Base-by-base conservation (phyloP, 768 basidiomycete species). In the Sarcomyxa edulis region DNA sequence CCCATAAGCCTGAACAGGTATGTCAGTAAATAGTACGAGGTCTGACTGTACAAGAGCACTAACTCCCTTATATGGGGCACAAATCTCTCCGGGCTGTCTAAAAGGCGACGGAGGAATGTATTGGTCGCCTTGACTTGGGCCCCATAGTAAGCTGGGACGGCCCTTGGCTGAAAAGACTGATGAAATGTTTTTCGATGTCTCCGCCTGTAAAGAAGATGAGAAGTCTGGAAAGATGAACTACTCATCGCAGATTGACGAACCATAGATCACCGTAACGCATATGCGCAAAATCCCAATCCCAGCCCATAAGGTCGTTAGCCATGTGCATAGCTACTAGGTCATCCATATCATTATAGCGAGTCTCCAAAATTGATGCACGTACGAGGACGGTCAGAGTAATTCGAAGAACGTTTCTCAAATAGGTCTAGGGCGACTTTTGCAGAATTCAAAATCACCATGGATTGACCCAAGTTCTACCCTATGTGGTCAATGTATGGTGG, bases 331-430 rank as follows among this genome's bases (percentile, higher is more conserved):
- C n/a, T n/a, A n/a, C n/a, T n/a, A n/a, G n/a, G n/a, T n/a, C n/a
- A n/a, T n/a, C n/a, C n/a, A n/a, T n/a, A n/a, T n/a, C n/a, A n/a
- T n/a, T n/a, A n/a, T n/a, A n/a, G n/a, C n/a, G n/a, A n/a, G n/a
- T n/a, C n/a, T n/a, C n/a, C n/a, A n/a, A n/a, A n/a, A n/a, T n/a
- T n/a, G n/a, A n/a, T n/a, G n/a, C n/a, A n/a, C n/a, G n/a, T n/a
- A n/a, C n/a, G n/a, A n/a, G 67, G 67, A 3, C 72, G 54, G 42
- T 70, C 71, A 3, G 72, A 68, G 45, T 71, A 72, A 22, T 62
- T 65, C 36, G 58, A 50, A 5, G 71, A 70, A 5, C 68, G 61
- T 23, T 61, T 63, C 21, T 73, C 68, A 12, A 74, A 56, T 14
- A 74, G 53, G n/a, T 72, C 69, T 15, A 46, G 55, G 7, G 60